Evolutionary conservation across 768 basidiomycete genomes (phyloP).

Genomic region (Calocybe indica): DNA sequence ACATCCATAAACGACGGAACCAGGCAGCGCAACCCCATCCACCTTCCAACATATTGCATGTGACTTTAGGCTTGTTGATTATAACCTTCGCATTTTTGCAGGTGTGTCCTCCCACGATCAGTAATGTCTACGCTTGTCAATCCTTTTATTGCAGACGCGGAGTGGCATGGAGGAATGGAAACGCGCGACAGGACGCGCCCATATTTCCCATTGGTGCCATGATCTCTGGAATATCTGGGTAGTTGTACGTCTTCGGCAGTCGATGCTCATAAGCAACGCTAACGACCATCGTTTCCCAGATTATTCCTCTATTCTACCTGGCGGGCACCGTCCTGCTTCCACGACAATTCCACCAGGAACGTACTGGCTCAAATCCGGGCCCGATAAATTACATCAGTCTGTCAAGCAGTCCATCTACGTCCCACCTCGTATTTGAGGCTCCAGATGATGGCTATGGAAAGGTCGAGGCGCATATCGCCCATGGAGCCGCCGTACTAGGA

Average conservation of each 20-base stretch:
- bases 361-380: slow-evolving; percentile 11
- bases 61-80: slow-evolving; percentile 42
- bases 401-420: slow-evolving; percentile 8
- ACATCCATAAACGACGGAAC: slow-evolving; percentile 40
- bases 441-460: slow-evolving; percentile 9
- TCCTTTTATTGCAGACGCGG: slow-evolving; percentile 21
- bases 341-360: slow-evolving; percentile 37
- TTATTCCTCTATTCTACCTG: slow-evolving; percentile 40
- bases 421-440: slow-evolving; percentile 11
- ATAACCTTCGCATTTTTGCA: slow-evolving; percentile 48
- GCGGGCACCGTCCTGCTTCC: slow-evolving; percentile 35
- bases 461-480: slow-evolving; percentile 5
- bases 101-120: slow-evolving; percentile 23
- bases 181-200: slow-evolving; percentile 25
- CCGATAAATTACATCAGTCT: slow-evolving; percentile 20
- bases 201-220: slow-evolving; percentile 30
- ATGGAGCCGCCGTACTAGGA: not conserved
- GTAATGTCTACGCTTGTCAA: not conserved
- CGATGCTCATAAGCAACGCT: not conserved
- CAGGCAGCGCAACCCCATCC: slow-evolving; percentile 34
- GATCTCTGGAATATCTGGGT: slow-evolving; percentile 37
- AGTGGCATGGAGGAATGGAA: slow-evolving; percentile 43
- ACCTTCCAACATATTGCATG: slow-evolving; percentile 51
- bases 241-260: slow-evolving; percentile 26
- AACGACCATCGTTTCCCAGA: slow-evolving; percentile 16